Conservation (phyloP, 305 asterid genomes). For the Vinca major region DNA sequence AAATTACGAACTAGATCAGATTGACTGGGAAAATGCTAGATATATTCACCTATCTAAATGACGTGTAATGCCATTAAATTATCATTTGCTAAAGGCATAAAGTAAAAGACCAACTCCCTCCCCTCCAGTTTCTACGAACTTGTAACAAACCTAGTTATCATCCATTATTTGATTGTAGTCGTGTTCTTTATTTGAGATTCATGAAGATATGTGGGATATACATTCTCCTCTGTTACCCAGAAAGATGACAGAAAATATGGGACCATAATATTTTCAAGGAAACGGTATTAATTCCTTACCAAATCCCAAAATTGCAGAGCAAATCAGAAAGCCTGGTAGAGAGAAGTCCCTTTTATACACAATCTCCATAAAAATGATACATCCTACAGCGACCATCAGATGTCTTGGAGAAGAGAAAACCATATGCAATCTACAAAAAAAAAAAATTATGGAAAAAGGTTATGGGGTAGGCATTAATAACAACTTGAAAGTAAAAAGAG, state of each 20-base stretch:
- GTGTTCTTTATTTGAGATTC: background rate
- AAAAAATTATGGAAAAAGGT: background rate
- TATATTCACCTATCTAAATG: background rate
- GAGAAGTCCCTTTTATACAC: constrained; percentile 89
- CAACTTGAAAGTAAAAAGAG: background rate
- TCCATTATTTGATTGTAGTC: background rate
- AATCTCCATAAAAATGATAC: constrained; percentile 81
- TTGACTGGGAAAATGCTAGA: background rate
- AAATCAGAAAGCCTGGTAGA: constrained; percentile 71
- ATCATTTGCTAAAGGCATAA: background rate
- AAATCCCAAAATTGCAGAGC: constrained; percentile 63
- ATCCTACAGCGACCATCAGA: constrained; percentile 83
- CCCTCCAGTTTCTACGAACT: background rate
- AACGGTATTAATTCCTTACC: constrained; percentile 40
- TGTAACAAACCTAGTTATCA: background rate
- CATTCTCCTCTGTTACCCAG: background rate
- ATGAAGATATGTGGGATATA: background rate
- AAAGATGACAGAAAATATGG: background rate
- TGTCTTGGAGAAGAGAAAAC: constrained; percentile 98
- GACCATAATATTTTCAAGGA: background rate
- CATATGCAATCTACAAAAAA: constrained; percentile 78
- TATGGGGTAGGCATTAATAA: background rate
- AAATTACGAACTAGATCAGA: background rate
- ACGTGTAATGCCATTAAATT: background rate
- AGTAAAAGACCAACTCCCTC: background rate